These are phyloP conservation scores for Fusarium sp. DNA, from an alignment of 2,329 filamentous ascomycete species.

Conservation along the genomic window DNA sequence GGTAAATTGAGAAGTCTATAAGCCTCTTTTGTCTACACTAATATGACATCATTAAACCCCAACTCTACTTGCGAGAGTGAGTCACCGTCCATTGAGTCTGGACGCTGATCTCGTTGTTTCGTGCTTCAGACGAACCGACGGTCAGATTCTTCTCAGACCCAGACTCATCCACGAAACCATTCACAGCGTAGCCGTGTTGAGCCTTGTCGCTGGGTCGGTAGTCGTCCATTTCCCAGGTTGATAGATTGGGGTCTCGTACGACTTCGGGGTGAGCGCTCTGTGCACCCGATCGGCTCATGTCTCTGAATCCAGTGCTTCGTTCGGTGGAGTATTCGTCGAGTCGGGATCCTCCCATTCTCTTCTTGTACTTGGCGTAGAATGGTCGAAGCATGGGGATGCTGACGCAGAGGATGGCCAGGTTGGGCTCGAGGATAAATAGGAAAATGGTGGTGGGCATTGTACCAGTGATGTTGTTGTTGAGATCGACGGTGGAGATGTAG, in stretches of 20 bases:
- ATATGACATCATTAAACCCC: neutral
- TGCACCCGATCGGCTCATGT: slow-evolving; percentile 35
- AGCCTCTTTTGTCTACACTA: slow-evolving; percentile 4
- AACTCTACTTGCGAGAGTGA: slow-evolving; percentile 16
- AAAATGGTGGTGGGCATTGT: slow-evolving; percentile 58
- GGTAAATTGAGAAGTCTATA: neutral
- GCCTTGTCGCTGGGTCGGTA: slow-evolving; percentile 33
- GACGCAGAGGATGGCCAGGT: slow-evolving; percentile 58
- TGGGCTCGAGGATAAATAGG: slow-evolving; percentile 57
- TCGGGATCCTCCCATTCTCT: slow-evolving; percentile 51
- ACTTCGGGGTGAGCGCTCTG: slow-evolving; percentile 22
- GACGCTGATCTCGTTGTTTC: slow-evolving; percentile 39
- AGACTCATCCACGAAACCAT: slow-evolving; percentile 38
- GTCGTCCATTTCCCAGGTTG: slow-evolving; percentile 47
- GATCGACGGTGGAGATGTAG: slow-evolving; percentile 55
- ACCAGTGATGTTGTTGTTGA: slow-evolving; percentile 54
- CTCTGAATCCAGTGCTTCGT: slow-evolving; percentile 34
- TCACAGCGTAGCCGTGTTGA: slow-evolving; percentile 26
- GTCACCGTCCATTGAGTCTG: slow-evolving; percentile 46
- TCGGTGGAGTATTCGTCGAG: slow-evolving; percentile 48
- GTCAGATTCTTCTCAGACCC: slow-evolving; percentile 48
- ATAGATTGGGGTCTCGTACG: slow-evolving; percentile 22
- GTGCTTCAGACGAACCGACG: slow-evolving; percentile 13
- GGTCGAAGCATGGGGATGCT: slow-evolving; percentile 59
- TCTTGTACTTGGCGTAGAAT: slow-evolving; percentile 52